Percentiles rank a stretch among this genome's conserved stretches.
Conservation (phyloP, 108 stramenopile genomes). For the Cyclostephanos invisitatus region DNA sequence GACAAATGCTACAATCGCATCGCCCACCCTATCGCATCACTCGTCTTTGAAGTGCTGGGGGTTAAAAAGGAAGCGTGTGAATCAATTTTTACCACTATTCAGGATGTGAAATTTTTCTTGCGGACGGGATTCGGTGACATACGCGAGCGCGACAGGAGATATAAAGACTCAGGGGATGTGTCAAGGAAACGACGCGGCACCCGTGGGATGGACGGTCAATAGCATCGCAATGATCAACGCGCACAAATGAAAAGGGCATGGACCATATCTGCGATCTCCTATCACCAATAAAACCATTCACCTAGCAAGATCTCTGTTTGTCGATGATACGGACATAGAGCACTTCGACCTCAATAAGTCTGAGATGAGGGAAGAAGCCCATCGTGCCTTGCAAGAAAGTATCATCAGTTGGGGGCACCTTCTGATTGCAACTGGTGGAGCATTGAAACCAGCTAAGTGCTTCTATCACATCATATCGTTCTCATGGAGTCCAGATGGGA, state of each 20-base stretch:
- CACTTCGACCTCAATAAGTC: background rate
- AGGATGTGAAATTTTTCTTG: slow-evolving; percentile 10
- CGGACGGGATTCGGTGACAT: slow-evolving; percentile 3
- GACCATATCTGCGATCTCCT: background rate
- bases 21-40: background rate
- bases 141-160: background rate
- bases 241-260: slow-evolving; percentile 2
- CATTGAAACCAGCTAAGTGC: slow-evolving; percentile 15
- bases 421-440: slow-evolving; percentile 18
- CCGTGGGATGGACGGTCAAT: background rate
- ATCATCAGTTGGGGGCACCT: slow-evolving; percentile 9
- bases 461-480: slow-evolving; percentile 21
- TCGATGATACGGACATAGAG: background rate
- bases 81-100: background rate
- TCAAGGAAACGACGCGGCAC: slow-evolving; percentile 7
- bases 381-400: background rate
- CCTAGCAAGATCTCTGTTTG: background rate
- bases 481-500: slow-evolving; percentile 3
- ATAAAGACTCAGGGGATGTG: slow-evolving; percentile 4
- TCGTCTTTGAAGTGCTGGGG: slow-evolving; percentile 7
- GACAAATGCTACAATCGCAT: slow-evolving; percentile 10
- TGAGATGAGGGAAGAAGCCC: background rate
- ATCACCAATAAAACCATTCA: background rate
- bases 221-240: slow-evolving; percentile 2
- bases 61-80: background rate